Conservation (phyloP, 768 basidiomycete genomes). For the Trichaptum fuscoviolaceum region DNA sequence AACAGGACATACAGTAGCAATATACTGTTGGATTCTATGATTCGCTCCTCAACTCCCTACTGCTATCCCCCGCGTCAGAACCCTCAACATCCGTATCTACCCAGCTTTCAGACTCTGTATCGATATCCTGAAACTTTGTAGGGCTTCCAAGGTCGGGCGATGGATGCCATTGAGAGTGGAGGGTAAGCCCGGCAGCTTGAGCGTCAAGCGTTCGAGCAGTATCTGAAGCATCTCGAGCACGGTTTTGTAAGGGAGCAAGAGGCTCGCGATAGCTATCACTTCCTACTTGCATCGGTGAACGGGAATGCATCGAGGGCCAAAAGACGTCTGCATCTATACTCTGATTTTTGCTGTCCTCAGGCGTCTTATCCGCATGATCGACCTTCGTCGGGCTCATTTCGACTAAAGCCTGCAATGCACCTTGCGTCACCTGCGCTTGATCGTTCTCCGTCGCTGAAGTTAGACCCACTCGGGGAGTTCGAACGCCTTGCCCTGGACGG, state of each 20-base stretch:
- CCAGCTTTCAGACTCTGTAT: slow-evolving; percentile 28
- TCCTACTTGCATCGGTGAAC: neutral
- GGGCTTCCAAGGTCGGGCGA: neutral
- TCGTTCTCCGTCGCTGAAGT: slow-evolving; percentile 4
- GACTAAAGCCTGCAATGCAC: neutral
- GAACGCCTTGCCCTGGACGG: neutral
- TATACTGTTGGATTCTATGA: neutral
- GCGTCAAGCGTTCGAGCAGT: neutral
- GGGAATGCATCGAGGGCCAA: neutral
- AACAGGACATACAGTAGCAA: neutral
- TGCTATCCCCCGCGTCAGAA: slow-evolving; percentile 18
- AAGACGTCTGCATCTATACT: neutral
- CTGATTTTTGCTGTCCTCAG: neutral
- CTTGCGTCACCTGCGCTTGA: neutral
- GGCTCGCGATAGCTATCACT: neutral
- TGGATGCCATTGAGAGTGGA: neutral
- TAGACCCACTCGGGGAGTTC: slow-evolving; percentile 11
- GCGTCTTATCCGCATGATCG: neutral
- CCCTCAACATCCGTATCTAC: slow-evolving; percentile 36
- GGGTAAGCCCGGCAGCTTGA: neutral
- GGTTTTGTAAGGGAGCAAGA: neutral
- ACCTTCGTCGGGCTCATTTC: neutral
- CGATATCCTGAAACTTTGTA: neutral
- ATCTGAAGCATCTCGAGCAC: neutral
- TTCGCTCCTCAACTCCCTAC: neutral